phyloP scores from a whole-genome alignment of 176 grass and related monocot genomes.

The Bothriochloa decipiens region DNA sequence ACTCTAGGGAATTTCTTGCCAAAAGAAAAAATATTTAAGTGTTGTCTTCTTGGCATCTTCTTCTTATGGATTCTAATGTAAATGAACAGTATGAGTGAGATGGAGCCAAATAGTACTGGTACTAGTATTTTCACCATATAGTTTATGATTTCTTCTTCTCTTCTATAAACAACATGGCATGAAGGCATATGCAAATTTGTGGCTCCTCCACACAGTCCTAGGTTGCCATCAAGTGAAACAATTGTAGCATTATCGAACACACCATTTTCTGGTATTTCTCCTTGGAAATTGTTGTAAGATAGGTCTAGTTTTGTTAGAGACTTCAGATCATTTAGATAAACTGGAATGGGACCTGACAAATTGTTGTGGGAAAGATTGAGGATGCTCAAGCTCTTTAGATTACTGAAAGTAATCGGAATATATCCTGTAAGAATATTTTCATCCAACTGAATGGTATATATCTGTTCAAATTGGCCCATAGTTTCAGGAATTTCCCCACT shows the following conservation, averaged over 20 bases:
- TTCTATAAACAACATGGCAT: not conserved
- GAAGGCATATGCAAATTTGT: not conserved
- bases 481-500: conserved; percentile 33
- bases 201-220: conserved; percentile 37
- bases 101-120: conserved; percentile 1
- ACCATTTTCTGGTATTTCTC: not conserved
- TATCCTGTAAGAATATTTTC: conserved; percentile 43
- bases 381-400: conserved; percentile 23
- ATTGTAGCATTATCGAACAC: not conserved
- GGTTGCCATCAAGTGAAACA: not conserved
- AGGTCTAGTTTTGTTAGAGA: conserved; percentile 33
- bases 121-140: not conserved
- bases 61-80: not conserved
- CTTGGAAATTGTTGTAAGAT: conserved; percentile 19
- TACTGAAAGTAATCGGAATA: conserved; percentile 3
- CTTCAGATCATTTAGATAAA: not conserved
- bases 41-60: not conserved
- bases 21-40: not conserved
- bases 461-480: not conserved
- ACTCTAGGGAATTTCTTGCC: not conserved
- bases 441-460: conserved; percentile 38
- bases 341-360: conserved; percentile 44
- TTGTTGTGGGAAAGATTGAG: conserved; percentile 58
- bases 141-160: not conserved
- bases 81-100: not conserved